Base-by-base conservation (phyloP, 441 rosid genomes). In the California macrophylla region DNA sequence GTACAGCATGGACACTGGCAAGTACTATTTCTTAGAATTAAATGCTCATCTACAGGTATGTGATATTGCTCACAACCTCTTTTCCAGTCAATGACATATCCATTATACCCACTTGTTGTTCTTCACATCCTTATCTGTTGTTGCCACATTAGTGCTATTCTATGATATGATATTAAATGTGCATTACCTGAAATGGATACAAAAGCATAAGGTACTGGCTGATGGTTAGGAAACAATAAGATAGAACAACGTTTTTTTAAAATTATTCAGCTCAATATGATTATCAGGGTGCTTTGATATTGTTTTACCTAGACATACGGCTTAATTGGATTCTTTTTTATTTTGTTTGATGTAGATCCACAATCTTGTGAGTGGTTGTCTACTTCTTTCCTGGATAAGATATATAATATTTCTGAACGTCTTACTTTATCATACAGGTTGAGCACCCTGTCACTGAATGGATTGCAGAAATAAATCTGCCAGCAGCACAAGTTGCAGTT, bases 391-490 rank as follows among this genome's bases (percentile, higher is more conserved):
- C 52, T 42, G 16, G 52, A 0, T 40, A 2, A 23, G 24, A 30
- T 42, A 42, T 42, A 6, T 42, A 13, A 13, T 13, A 16, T 42
- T 42, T 42, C 52, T 42, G 52, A 42, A 42, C n/a, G 52, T n/a
- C 13, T 8, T 38, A 6, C 56, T 70, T 72, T 25, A 15, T 24
- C 67, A 72, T 73, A 66, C 73, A 96, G 99, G 99, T 96, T 77
- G 98, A 96, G 92, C 99, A 96, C 73, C 98, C 99, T 70, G 99
- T 96, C 72, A 96, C 99, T 12, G 99, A 96, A 82, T 93, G 99
- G 99, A 96, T 93, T 82, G 99, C 97, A 36, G 98, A 93, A 84
- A 77, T 93, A 76, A 96, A 88, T 84, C 87, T 96, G 74, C 98
- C 99, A 68, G 96, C 97, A 26, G 98, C 99, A 45, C 99, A 93